A percentile compares a stretch with the other conserved stretches of the same genome.
Conservation (phyloP, 2,329 filamentous ascomycete genomes). For the Xylariaceae sp. region DNA sequence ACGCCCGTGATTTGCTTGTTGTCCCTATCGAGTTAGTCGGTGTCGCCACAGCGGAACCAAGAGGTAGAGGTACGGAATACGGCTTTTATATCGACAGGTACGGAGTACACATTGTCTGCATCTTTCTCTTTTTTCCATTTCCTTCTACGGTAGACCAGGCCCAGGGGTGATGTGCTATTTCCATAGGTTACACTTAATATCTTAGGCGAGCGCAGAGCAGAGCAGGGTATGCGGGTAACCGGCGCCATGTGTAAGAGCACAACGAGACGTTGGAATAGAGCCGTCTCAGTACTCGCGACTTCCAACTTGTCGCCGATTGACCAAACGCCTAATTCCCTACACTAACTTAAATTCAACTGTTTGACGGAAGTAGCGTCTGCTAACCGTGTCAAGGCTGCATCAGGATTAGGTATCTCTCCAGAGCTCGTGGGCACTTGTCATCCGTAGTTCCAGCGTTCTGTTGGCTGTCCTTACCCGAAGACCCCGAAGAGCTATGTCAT, state of each 20-base stretch:
- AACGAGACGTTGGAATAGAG: neutral
- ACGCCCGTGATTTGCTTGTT: neutral
- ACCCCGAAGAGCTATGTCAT: neutral
- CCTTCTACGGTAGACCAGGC: no score
- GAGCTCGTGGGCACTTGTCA: constrained; percentile 1
- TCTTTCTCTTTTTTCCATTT: no score
- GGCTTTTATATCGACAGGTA: no score
- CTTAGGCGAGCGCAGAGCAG: neutral
- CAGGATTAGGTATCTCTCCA: constrained; percentile 4
- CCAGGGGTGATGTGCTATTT: no score
- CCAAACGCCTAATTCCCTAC: neutral
- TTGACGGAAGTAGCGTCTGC: neutral
- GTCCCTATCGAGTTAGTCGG: no score
- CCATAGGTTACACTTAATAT: no score
- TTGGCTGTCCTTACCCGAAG: constrained; percentile 3
- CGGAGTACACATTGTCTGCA: no score
- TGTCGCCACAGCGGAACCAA: no score
- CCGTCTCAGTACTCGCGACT: neutral
- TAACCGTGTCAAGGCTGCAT: neutral
- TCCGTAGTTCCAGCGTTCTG: neutral
- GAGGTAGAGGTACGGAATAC: no score
- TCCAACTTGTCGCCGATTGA: neutral
- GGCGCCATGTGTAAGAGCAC: neutral
- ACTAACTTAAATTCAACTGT: neutral
- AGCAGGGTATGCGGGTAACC: neutral